A percentile compares a stretch with the other conserved stretches of the same genome.
phyloP scores from a whole-genome alignment of 2,329 filamentous ascomycete species.

The Magnaporthiopsis poae region DNA sequence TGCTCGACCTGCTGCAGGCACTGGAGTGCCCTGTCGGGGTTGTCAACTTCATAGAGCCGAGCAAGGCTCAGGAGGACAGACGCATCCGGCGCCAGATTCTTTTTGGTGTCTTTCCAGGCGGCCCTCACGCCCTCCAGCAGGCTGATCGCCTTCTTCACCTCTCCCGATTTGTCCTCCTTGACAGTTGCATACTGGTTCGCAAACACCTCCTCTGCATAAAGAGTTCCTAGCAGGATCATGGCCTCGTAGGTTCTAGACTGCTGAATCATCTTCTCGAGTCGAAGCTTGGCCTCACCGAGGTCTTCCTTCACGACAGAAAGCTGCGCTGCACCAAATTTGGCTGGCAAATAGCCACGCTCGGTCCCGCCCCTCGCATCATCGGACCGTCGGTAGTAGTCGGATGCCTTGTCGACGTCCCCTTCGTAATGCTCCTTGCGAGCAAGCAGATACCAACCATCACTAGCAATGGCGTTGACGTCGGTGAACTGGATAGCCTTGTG shows the following conservation, averaged over 20 bases:
- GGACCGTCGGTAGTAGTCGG: constrained; percentile 78
- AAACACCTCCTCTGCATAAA: constrained; percentile 93
- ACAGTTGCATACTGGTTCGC: constrained; percentile 58
- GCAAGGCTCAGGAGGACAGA: constrained; percentile 86
- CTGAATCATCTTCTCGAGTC: constrained; percentile 87
- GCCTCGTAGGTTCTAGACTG: constrained; percentile 75
- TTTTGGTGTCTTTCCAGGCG: constrained; percentile 89
- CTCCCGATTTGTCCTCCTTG: constrained; percentile 78
- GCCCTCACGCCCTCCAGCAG: constrained; percentile 75
- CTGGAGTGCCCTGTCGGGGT: constrained; percentile 82
- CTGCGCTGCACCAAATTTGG: constrained; percentile 89
- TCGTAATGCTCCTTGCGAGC: constrained; percentile 83
- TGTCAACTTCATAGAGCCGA: constrained; percentile 75
- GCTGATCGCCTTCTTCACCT: constrained; percentile 75
- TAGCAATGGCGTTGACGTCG: constrained; percentile 90
- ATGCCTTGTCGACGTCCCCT: constrained; percentile 63
- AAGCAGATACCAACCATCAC: constrained; percentile 93
- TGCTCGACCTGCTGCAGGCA: constrained; percentile 88
- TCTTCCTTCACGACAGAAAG: constrained; percentile 77
- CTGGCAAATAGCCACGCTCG: constrained; percentile 84
- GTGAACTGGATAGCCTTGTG: constrained; percentile 92
- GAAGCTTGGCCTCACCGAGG: constrained; percentile 81
- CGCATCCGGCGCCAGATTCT: constrained; percentile 68
- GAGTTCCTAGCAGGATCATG: constrained; percentile 79
- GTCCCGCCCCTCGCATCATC: constrained; percentile 84